A percentile compares a stretch with the other conserved stretches of the same genome.
phyloP scores from a whole-genome alignment of 192 early-diverging fungal species.

The Piromyces sp. region DNA sequence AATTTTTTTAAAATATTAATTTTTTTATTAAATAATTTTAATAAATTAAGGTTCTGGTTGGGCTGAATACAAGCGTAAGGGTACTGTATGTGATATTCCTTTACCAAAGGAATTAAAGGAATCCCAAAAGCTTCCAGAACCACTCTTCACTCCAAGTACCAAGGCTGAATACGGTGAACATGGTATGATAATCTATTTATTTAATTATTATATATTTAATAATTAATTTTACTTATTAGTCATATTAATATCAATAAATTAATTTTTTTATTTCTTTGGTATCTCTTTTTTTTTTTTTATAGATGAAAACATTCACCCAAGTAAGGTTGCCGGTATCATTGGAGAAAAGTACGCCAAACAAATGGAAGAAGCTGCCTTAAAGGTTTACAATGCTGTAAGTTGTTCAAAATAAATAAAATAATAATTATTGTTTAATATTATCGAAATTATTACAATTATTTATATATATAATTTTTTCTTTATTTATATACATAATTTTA shows the following conservation, averaged over 20 bases:
- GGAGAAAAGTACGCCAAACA: constrained; percentile 59
- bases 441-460: too few relatives aligned
- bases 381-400: constrained; percentile 54
- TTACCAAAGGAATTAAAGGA: constrained; percentile 65
- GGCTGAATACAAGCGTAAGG: constrained; percentile 83
- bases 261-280: neutral
- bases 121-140: constrained; percentile 59
- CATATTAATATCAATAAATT: neutral
- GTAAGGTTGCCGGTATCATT: constrained; percentile 65
- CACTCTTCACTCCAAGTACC: constrained; percentile 92
- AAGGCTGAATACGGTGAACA: constrained; percentile 98
- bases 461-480: too few relatives aligned
- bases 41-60: constrained; percentile 59
- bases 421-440: too few relatives aligned
- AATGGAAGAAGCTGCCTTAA: constrained; percentile 52
- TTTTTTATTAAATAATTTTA: neutral
- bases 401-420: neutral
- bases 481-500: neutral
- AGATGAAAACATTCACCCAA: constrained; percentile 97
- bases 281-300: constrained; percentile 4
- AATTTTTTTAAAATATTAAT: neutral
- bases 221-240: too few relatives aligned
- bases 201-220: too few relatives aligned
- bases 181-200: constrained; percentile 19
- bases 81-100: constrained; percentile 81